These are phyloP conservation scores for Lactarius tabidus DNA, from an alignment of 768 basidiomycete genomes.

Conservation along the genomic window DNA sequence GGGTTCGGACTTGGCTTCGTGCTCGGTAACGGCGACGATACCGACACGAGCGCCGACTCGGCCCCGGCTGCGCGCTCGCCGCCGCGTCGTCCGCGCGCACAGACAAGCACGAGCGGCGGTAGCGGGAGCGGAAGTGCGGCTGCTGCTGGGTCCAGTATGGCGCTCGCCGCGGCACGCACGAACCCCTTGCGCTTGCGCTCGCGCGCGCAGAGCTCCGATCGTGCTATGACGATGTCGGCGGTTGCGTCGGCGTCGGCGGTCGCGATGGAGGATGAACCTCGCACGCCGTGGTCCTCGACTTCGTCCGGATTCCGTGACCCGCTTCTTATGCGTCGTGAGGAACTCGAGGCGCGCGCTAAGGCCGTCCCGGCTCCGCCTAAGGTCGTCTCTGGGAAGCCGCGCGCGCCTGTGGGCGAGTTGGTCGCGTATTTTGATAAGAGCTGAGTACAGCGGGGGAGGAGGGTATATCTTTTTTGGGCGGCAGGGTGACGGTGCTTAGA, in stretches of 20 bases:
- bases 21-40: slow-evolving; percentile 5
- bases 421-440: slow-evolving; percentile 74
- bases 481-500: neutral
- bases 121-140: neutral
- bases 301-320: slow-evolving; percentile 63
- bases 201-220: slow-evolving; percentile 14
- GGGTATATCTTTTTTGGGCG: neutral
- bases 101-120: neutral
- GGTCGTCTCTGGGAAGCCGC: slow-evolving; percentile 43
- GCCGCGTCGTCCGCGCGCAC: slow-evolving; percentile 7
- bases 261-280: slow-evolving; percentile 23
- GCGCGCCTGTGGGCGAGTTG: slow-evolving; percentile 70
- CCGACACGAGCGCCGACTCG: slow-evolving; percentile 16
- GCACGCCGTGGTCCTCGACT: slow-evolving; percentile 38
- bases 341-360: slow-evolving; percentile 40
- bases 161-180: slow-evolving; percentile 18
- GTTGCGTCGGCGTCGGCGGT: no score
- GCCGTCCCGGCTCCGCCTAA: slow-evolving; percentile 43
- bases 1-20: slow-evolving; percentile 29
- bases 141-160: neutral
- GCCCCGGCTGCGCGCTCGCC: neutral
- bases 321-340: slow-evolving; percentile 62
- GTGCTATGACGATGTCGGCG: neutral
- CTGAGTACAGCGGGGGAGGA: neutral
- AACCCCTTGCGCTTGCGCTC: slow-evolving; percentile 26